Evolutionary conservation across 805 yeast genomes (phyloP).

Genomic region (Candida maltosa): DNA sequence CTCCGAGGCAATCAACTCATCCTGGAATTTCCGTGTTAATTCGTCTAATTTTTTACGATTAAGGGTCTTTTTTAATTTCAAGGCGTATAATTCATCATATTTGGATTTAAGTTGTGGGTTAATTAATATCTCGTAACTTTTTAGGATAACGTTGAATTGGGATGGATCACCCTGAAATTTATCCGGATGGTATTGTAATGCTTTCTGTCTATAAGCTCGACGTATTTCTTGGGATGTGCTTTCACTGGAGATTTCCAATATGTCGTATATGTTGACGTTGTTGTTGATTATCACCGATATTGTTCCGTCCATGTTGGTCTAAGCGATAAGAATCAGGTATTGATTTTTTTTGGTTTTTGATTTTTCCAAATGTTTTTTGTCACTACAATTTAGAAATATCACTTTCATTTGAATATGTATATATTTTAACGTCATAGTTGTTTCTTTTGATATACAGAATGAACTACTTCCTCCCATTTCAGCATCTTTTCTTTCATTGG

Average conservation of each 20-base stretch:
- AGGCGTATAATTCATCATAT: constrained; percentile 27
- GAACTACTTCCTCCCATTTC: too few relatives aligned
- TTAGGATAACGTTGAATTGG: constrained; percentile 28
- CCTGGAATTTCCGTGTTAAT: constrained; percentile 22
- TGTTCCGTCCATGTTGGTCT: constrained; percentile 12
- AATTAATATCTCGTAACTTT: constrained; percentile 29
- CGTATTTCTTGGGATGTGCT: constrained; percentile 23
- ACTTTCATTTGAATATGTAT: too few relatives aligned
- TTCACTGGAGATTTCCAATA: constrained; percentile 18
- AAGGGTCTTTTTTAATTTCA: constrained; percentile 10
- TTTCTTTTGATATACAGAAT: too few relatives aligned
- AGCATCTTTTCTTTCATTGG: too few relatives aligned
- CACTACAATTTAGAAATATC: too few relatives aligned
- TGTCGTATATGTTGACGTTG: constrained; percentile 24
- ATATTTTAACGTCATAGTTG: too few relatives aligned
- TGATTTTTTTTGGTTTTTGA: too few relatives aligned
- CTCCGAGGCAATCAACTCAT: constrained; percentile 25
- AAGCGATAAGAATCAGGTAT: too few relatives aligned
- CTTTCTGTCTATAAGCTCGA: constrained; percentile 29
- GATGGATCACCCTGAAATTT: constrained; percentile 25
- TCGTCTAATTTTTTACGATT: constrained; percentile 15
- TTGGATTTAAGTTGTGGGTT: constrained; percentile 19
- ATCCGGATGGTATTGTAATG: constrained; percentile 40
- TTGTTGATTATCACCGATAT: constrained; percentile 17
- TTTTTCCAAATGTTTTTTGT: too few relatives aligned